These are phyloP conservation scores for Helianthus tuberosus DNA, from an alignment of 129 eudicot genomes.

Conservation along the genomic window DNA sequence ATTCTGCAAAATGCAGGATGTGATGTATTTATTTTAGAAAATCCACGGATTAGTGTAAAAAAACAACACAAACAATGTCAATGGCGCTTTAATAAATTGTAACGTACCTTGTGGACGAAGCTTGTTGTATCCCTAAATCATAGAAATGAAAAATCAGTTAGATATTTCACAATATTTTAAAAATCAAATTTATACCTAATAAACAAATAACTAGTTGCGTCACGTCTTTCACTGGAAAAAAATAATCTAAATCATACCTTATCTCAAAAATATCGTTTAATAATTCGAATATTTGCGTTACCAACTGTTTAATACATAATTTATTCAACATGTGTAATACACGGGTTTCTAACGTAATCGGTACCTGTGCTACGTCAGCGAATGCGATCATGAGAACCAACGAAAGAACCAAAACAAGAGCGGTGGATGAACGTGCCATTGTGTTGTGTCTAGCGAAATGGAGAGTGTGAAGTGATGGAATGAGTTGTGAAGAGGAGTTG, in stretches of 20 bases:
- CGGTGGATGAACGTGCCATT: constrained; percentile 46
- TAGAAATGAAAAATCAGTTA: background rate
- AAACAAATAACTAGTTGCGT: no score
- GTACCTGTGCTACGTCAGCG: constrained; percentile 54
- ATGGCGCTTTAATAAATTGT: background rate
- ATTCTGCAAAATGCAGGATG: no score
- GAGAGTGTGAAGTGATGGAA: background rate
- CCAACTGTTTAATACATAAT: no score
- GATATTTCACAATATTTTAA: background rate
- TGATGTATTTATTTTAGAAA: no score
- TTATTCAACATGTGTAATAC: background rate
- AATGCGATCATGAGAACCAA: constrained; percentile 47
- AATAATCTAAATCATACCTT: no score
- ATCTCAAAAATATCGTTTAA: no score
- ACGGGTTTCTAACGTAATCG: no score
- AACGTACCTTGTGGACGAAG: constrained; percentile 56
- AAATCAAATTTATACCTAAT: background rate
- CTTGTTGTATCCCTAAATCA: constrained; percentile 45
- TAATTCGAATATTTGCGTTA: no score
- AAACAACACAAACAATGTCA: background rate
- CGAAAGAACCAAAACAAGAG: constrained; percentile 39
- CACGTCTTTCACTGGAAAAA: no score
- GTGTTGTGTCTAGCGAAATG: constrained; percentile 2
- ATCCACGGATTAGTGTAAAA: no score
- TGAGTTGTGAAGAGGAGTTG: constrained; percentile 19